These are phyloP conservation scores for Saccharum officinarum DNA, from an alignment of 176 grass and related monocot species.

Conservation along the genomic window DNA sequence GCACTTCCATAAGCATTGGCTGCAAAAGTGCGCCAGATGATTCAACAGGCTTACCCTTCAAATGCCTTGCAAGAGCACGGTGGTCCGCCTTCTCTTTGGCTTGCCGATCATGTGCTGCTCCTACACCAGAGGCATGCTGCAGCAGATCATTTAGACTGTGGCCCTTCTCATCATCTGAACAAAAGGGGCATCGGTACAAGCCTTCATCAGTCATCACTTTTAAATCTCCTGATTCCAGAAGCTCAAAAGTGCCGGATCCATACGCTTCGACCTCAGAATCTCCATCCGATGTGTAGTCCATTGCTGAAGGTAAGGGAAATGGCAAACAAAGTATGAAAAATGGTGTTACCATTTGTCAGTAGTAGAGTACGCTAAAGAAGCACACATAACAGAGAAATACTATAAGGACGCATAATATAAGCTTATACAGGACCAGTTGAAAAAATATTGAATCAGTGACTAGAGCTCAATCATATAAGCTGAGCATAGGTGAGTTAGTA, in stretches of 20 bases:
- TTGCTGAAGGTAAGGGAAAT: slow-evolving; percentile 11
- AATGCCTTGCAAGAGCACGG: slow-evolving; percentile 59
- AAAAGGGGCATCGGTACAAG: slow-evolving; percentile 70
- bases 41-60: slow-evolving; percentile 41
- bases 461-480: background rate
- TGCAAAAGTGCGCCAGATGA: background rate
- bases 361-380: background rate
- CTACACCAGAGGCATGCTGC: slow-evolving; percentile 68
- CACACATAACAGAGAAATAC: slow-evolving; percentile 3
- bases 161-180: slow-evolving; percentile 49
- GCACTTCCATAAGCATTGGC: slow-evolving; percentile 13
- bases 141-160: slow-evolving; percentile 54
- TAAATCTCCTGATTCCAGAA: slow-evolving; percentile 50
- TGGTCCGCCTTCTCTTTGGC: slow-evolving; percentile 65
- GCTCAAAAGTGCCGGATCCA: slow-evolving; percentile 27
- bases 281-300: slow-evolving; percentile 49
- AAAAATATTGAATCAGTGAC: background rate
- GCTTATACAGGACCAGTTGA: background rate
- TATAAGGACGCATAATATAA: background rate
- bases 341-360: background rate
- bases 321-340: background rate
- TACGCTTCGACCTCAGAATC: slow-evolving; percentile 68
- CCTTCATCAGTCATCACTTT: slow-evolving; percentile 45
- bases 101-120: slow-evolving; percentile 41
- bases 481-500: background rate